These are phyloP conservation scores for barley (Hordeum vulgare) DNA, from an alignment of 176 grass and related monocot genomes.

Conservation along the genomic window DNA sequence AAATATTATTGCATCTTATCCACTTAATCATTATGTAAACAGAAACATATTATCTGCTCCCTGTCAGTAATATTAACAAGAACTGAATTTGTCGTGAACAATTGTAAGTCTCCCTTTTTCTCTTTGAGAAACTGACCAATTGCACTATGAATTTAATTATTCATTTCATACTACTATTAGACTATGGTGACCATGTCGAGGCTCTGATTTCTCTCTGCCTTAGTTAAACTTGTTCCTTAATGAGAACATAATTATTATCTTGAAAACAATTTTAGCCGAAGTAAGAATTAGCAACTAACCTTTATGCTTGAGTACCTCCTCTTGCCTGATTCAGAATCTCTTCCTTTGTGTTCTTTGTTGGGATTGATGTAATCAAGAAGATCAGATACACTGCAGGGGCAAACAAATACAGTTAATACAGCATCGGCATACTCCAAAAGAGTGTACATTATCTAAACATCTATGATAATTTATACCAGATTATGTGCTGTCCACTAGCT, in stretches of 20 bases:
- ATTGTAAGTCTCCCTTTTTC: neutral
- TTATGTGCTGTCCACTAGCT: constrained; percentile 3
- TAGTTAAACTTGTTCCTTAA: neutral
- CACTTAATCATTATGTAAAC: neutral
- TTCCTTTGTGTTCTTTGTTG: constrained; percentile 71
- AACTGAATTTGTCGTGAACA: neutral
- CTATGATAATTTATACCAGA: neutral
- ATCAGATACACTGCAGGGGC: constrained; percentile 82
- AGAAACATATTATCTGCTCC: neutral
- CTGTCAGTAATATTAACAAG: neutral
- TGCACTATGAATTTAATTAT: neutral
- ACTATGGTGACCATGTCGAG: constrained; percentile 7
- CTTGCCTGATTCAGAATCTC: constrained; percentile 70
- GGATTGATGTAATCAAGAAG: constrained; percentile 99
- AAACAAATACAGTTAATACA: constrained; percentile 28
- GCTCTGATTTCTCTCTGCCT: neutral
- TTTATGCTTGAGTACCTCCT: constrained; percentile 88
- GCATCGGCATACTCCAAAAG: neutral
- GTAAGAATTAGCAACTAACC: constrained; percentile 40
- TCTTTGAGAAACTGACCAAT: neutral
- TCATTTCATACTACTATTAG: neutral
- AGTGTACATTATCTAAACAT: neutral
- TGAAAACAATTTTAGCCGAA: constrained; percentile 11
- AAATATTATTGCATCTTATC: neutral
- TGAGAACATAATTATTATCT: neutral